Base-by-base conservation (phyloP, 768 basidiomycete genomes). In the Boletus tylopilopsis region DNA sequence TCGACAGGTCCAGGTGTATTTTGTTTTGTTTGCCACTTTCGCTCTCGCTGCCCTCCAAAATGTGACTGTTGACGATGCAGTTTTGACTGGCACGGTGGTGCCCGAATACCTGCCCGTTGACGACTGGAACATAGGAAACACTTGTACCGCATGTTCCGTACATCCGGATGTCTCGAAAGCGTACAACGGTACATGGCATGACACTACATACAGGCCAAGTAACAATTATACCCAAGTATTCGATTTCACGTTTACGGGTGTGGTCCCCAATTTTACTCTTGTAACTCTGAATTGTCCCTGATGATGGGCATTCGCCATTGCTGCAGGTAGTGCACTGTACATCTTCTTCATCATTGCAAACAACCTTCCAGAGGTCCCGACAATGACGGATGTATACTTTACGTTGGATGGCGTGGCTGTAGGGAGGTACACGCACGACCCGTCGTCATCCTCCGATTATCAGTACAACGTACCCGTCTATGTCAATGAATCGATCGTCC, bases 321-420 rank as follows among this genome's bases (percentile, higher is more conserved):
- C 27, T 27, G 15, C 19, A 61, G 56, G 59, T 13, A 61, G 24
- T 5, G 53, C 38, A 0, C 0, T 61, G 6, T 61, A 61, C 29
- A 44, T 61, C 41, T 61, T 51, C 33, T 59, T 62, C 27, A 59
- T 62, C 40, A 22, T 55, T 0, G 53, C 60, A 13, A 61, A 60
- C 35, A 40, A 2, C 2, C 13, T 61, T 5, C 3, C 30, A 1
- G 0, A 1, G 19, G 18, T 32, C 10, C 4, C 13, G 0, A 52
- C 48, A 9, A 5, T 36, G 16, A 58, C 52, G 0, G 6, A 46
- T 2, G 32, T 58, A 4, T 4, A 30, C 11, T 61, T 61, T 19
- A 10, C 33, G 7, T 29, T 60, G 23, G 59, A 60, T 35, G 16
- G 29, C 2, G 18, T 2, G 5, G 1, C 12, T 5, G 39, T 22